phyloP scores from a whole-genome alignment of 345 rosid species.

The Limnanthes douglasii region DNA sequence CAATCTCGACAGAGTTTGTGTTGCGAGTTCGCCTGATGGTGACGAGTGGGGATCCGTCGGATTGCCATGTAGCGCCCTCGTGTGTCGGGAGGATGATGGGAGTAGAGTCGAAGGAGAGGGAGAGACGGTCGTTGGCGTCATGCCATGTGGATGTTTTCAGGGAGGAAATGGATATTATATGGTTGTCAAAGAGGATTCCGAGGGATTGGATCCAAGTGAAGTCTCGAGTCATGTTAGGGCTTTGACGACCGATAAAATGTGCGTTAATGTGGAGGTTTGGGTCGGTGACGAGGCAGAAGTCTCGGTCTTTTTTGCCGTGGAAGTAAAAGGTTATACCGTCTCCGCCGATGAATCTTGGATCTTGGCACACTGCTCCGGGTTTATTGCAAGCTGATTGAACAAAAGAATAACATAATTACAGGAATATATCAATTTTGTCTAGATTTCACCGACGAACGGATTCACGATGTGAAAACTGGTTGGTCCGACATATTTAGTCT shows the following conservation, averaged over 20 bases:
- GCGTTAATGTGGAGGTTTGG: too few relatives aligned
- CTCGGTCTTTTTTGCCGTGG: too few relatives aligned
- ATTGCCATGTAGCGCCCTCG: constrained; percentile 7
- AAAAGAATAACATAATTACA: too few relatives aligned
- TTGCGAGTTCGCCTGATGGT: too few relatives aligned
- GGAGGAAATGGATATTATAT: constrained; percentile 9
- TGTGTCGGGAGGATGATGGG: constrained; percentile 6
- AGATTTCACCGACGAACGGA: too few relatives aligned
- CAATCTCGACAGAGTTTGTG: not conserved
- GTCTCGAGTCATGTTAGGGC: constrained; percentile 13
- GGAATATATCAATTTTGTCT: too few relatives aligned
- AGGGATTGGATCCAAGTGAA: constrained; percentile 24
- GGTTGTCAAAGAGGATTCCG: constrained; percentile 10
- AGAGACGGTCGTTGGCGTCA: constrained; percentile 8
- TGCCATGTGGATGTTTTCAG: constrained; percentile 10
- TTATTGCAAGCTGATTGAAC: constrained; percentile 7
- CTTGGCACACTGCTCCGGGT: constrained; percentile 22
- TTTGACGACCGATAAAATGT: constrained; percentile 20
- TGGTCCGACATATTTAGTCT: too few relatives aligned
- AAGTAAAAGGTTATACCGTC: constrained; percentile 24
- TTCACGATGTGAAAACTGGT: too few relatives aligned
- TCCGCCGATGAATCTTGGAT: constrained; percentile 23
- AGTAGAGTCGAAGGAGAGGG: constrained; percentile 4
- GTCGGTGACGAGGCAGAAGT: constrained; percentile 21
- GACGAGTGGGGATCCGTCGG: not conserved